phyloP scores from a whole-genome alignment of 495 filamentous ascomycete species.

The Physcia stellaris region DNA sequence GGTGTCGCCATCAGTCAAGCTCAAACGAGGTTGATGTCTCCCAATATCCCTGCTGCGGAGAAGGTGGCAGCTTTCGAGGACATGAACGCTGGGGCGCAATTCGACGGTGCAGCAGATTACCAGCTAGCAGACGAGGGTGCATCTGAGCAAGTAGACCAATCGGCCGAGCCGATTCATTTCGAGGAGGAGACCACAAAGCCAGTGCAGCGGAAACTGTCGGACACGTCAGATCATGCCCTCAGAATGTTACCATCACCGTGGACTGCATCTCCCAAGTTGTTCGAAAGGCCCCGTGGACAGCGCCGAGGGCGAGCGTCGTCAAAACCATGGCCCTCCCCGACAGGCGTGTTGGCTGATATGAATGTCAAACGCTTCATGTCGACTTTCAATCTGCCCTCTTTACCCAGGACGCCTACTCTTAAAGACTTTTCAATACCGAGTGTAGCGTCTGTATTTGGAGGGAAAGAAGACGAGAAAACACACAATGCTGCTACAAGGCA shows the following conservation, averaged over 20 bases:
- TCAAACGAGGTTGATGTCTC: slow-evolving; percentile 58
- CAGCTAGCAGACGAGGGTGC: slow-evolving; percentile 8
- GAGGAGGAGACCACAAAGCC: too few species aligned
- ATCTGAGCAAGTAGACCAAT: too few species aligned
- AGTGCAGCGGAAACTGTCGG: too few species aligned
- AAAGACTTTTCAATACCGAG: slow-evolving; percentile 13
- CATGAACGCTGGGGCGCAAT: slow-evolving; percentile 37
- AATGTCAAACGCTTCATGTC: slow-evolving; percentile 17
- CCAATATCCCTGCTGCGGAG: slow-evolving; percentile 60
- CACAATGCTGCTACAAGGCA: slow-evolving; percentile 3
- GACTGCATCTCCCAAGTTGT: slow-evolving; percentile 1
- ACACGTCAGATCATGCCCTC: too few species aligned
- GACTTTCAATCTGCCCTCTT: slow-evolving; percentile 28
- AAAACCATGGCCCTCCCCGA: too few species aligned
- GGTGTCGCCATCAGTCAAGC: slow-evolving; percentile 62
- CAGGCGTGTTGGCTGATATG: slow-evolving; percentile 21
- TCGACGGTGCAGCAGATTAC: slow-evolving; percentile 27
- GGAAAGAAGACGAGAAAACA: not conserved
- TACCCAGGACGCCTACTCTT: slow-evolving; percentile 32
- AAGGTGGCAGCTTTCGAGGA: slow-evolving; percentile 55
- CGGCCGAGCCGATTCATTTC: too few species aligned
- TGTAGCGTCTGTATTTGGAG: slow-evolving; percentile 6
- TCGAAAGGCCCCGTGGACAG: slow-evolving; percentile 20
- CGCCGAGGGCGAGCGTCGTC: slow-evolving; percentile 27
- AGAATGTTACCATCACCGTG: slow-evolving; percentile 6